These are phyloP conservation scores for Suillus placidus DNA, from an alignment of 768 basidiomycete species.

Conservation along the genomic window DNA sequence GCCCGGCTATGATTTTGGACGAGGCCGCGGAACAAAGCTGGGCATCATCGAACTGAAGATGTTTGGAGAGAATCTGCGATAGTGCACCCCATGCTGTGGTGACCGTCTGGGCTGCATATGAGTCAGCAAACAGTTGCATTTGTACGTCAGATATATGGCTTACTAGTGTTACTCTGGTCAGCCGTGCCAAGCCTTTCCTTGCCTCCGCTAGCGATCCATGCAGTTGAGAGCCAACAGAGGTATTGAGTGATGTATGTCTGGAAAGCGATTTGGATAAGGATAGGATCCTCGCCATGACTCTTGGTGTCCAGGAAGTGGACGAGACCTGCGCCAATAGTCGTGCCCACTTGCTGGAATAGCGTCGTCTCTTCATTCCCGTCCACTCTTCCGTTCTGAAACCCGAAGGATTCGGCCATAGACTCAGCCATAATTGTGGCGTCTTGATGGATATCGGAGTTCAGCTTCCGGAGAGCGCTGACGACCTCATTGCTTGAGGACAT, in stretches of 20 bases:
- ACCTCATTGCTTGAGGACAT: conserved; percentile 48
- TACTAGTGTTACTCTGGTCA: conserved; percentile 17
- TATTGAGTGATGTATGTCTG: conserved; percentile 32
- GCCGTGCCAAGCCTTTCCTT: conserved; percentile 38
- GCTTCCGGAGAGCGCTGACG: conserved; percentile 41
- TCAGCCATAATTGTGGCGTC: conserved; percentile 52
- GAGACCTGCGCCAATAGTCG: conserved; percentile 23
- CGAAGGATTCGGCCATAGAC: conserved; percentile 46
- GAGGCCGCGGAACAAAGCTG: conserved; percentile 28
- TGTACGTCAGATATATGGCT: not conserved
- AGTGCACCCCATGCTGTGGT: conserved; percentile 48
- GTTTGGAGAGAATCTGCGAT: conserved; percentile 36
- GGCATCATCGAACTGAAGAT: conserved; percentile 20
- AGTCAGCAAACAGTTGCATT: not conserved
- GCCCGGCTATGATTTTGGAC: conserved; percentile 26
- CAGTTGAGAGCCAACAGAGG: conserved; percentile 28
- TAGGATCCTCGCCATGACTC: conserved; percentile 35
- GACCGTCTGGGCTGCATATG: conserved; percentile 41
- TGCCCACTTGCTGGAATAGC: conserved; percentile 19
- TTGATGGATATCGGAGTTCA: conserved; percentile 54
- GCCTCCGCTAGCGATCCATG: conserved; percentile 36
- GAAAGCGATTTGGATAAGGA: conserved; percentile 40
- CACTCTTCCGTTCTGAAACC: conserved; percentile 21
- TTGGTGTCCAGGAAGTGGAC: conserved; percentile 33
- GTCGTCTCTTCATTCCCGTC: conserved; percentile 27